Conservation (phyloP, 495 filamentous ascomycete genomes). For the Chaetomium fimeti region DNA sequence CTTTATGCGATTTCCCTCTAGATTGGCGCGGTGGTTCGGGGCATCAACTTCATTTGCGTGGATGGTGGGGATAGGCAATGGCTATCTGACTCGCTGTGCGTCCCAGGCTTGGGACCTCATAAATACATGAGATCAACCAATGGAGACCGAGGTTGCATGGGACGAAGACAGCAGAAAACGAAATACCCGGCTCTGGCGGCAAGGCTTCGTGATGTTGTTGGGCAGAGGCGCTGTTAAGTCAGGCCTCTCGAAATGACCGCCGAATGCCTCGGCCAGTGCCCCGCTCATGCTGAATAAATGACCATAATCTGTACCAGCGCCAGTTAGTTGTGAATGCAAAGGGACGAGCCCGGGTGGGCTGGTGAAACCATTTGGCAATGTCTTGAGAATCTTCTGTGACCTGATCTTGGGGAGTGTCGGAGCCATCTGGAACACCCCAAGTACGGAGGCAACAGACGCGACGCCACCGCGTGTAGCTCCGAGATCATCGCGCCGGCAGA, state of each 20-base stretch:
- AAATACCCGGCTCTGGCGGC: conserved; percentile 36
- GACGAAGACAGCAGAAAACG: conserved; percentile 34
- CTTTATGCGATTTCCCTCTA: conserved; percentile 44
- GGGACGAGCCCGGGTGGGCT: neutral
- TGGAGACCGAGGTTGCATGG: conserved; percentile 41
- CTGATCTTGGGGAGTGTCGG: neutral
- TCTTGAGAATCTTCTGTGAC: neutral
- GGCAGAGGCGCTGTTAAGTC: conserved; percentile 24
- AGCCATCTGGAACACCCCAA: neutral
- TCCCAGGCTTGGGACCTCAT: conserved; percentile 42
- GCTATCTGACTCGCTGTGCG: conserved; percentile 39
- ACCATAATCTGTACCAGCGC: conserved; percentile 31
- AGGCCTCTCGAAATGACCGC: conserved; percentile 21
- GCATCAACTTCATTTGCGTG: conserved; percentile 45
- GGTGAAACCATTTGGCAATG: conserved; percentile 4
- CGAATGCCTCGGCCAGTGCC: conserved; percentile 22
- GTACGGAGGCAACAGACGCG: neutral
- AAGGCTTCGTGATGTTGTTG: conserved; percentile 30
- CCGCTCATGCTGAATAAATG: conserved; percentile 34
- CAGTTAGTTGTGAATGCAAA: conserved; percentile 21
- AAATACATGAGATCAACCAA: conserved; percentile 43
- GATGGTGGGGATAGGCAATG: conserved; percentile 38
- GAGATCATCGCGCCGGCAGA: neutral
- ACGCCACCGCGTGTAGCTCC: neutral
- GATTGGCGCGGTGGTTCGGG: conserved; percentile 46